Conservation (phyloP, 768 basidiomycete genomes). For the Crepidotus variabilis region DNA sequence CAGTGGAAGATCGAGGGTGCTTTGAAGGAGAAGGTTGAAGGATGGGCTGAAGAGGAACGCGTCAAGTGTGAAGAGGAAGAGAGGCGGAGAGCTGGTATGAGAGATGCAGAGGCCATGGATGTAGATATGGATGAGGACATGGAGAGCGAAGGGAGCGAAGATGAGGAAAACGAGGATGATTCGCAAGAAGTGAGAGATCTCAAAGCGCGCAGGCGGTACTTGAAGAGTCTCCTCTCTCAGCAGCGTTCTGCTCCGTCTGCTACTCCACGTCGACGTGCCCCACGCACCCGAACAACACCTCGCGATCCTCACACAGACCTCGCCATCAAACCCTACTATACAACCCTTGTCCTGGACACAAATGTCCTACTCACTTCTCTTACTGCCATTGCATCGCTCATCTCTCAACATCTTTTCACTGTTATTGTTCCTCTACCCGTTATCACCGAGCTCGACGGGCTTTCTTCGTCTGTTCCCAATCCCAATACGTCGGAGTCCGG, state of each 20-base stretch:
- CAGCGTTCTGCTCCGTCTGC: constrained; percentile 15
- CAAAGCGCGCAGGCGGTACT: constrained; percentile 49
- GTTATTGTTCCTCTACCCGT: constrained; percentile 91
- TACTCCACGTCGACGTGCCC: constrained; percentile 23
- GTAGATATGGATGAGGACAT: constrained; percentile 55
- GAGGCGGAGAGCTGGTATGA: constrained; percentile 54
- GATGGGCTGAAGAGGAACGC: constrained; percentile 69
- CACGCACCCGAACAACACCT: constrained; percentile 22
- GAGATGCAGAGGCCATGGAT: constrained; percentile 71
- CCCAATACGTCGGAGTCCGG: not conserved
- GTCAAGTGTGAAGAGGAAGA: constrained; percentile 69
- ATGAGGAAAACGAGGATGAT: constrained; percentile 42
- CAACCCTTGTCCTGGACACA: constrained; percentile 89
- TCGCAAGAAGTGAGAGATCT: constrained; percentile 72
- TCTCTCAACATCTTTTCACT: constrained; percentile 84
- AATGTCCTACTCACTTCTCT: constrained; percentile 91
- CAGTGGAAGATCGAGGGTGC: constrained; percentile 63
- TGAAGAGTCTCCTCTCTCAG: constrained; percentile 9
- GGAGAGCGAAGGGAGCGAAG: constrained; percentile 49
- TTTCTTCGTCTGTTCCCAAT: constrained; percentile 45
- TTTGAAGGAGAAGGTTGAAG: constrained; percentile 63
- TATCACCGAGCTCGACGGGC: constrained; percentile 96
- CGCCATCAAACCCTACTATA: constrained; percentile 77
- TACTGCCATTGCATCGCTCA: constrained; percentile 62
- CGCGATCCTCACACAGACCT: constrained; percentile 37